Evolutionary conservation across 345 rosid species (phyloP), one percentile per base, ranked within the genome.

Genomic region (Pseudoturritis turrita): DNA sequence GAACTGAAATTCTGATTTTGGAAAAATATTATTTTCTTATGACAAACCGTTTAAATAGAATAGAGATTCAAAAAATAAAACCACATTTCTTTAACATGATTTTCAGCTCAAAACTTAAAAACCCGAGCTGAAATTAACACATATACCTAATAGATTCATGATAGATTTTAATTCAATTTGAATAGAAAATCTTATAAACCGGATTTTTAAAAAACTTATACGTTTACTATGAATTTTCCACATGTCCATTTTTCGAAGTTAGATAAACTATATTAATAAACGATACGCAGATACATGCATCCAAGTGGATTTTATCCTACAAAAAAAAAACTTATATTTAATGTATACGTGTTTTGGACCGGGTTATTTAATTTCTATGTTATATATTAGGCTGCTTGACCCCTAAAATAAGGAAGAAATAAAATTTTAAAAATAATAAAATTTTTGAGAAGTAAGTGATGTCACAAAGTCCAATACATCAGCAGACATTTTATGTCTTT

Each of bases 401-500:
- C 80, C 79, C 25, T 68, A 68, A 53, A 68, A 35, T 18, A 68
- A 68, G 74, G 74, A 68, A 62, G 70, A 68, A 56, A 63, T 21
- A 3, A 36, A 28, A 13, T 17, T 33, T 7, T 14, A 68, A 10
- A 31, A 70, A 47, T 6, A 49, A 11, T 22, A 28, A 39, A 47
- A 31, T 15, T 25, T 41, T 47, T 10, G 31, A 29, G 58, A 76
- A 70, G 58, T 52, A 18, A 67, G 67, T 70, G 79, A 76, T 71
- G 76, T 76, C 79, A 70, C 37, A 50, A 47, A 70, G 76, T 70
- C 54, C 33, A 62, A 54, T 63, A 76, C 76, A 76, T 76, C 75
- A 76, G 65, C 80, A 76, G 71, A 70, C 79, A 76, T n/a, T 68
- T 61, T 3, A 75, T 69, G 71, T 62, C 79, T 63, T 74, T 75